Evolutionary conservation across 2,329 filamentous ascomycete genomes (phyloP), one percentile per base, ranked within the genome.

Genomic region (Neonectria faginata): DNA sequence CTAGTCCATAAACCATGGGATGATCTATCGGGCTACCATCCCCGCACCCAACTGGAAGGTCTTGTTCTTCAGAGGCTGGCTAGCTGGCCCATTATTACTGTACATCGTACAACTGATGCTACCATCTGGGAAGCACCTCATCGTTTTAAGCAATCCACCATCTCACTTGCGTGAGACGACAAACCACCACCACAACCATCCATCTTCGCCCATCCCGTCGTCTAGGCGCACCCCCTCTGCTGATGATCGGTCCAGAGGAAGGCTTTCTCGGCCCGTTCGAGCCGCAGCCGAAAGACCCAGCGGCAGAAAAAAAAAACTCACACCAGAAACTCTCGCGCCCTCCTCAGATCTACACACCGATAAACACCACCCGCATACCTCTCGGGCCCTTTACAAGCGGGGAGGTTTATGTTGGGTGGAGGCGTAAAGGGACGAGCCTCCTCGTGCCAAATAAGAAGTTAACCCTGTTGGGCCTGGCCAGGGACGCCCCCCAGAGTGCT

Each of bases 21-120:
- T 57, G 31, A 64, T 68, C 42, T 41, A 62, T 60, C 57, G 61
- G 29, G 57, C 63, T 47, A 63, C 57, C 27, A 31, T 51, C 48
- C 48, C 48, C 29, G 48, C 48, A 31, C 48, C 29, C 48, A 36
- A 33, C 48, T 29, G 18, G n/a, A 33, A 33, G 9, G 45, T 50
- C 45, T 48, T 48, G 25, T 25, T 25, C 25, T 16, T 29, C 25
- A 29, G 25, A n/a, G 29, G 29, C 25, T 25, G 22, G 16, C 20
- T 29, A 5, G 3, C 11, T 27, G 20, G 44, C 20, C 22, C 29
- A 31, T 31, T 31, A 33, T 33, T 33, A 33, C 29, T 5, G 6
- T 27, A 27, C 14, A 25, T 25, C 25, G 25, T 25, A 27, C 45
- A 48, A 33, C 22, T 27, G 25, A 48, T 18, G 22, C 12, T 22